Evolutionary conservation across 768 basidiomycete genomes (phyloP).

Genomic region (Kwoniella heveanensis): DNA sequence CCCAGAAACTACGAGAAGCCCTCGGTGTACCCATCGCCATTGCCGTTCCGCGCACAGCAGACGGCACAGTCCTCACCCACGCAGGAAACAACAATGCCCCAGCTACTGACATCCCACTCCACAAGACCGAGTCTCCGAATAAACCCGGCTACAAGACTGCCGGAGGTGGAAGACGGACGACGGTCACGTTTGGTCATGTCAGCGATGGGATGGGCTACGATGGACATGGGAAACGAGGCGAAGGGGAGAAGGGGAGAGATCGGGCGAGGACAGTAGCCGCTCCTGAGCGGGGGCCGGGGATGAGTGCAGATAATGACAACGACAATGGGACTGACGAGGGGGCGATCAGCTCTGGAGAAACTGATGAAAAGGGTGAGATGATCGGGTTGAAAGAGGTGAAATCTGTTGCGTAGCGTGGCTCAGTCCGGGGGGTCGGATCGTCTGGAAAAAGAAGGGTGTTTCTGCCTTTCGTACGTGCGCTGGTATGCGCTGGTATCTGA

Average conservation of each 20-base stretch:
- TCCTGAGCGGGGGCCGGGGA: conserved; percentile 1
- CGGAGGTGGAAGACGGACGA: conserved; percentile 14
- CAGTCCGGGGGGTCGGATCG: no score
- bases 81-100: conserved; percentile 7
- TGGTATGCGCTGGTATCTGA: no score
- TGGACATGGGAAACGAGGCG: not conserved
- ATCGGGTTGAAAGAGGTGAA: not conserved
- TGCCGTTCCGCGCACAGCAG: conserved; percentile 8
- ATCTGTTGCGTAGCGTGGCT: not conserved
- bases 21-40: conserved; percentile 45
- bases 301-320: not conserved
- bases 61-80: conserved; percentile 5
- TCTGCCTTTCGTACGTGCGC: no score
- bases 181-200: conserved; percentile 16
- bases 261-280: conserved; percentile 14
- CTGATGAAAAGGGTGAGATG: not conserved
- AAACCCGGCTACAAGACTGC: not conserved
- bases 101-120: conserved; percentile 8
- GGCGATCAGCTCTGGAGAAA: not conserved
- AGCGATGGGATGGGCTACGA: not conserved
- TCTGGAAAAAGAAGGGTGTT: no score
- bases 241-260: conserved; percentile 9
- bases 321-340: not conserved
- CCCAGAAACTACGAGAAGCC: conserved; percentile 46
- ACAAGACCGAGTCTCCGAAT: conserved; percentile 14